A percentile compares a stretch with the other conserved stretches of the same genome.
phyloP scores from a whole-genome alignment of 1,284 basidiomycete genomes.

The Ustilago crameri region DNA sequence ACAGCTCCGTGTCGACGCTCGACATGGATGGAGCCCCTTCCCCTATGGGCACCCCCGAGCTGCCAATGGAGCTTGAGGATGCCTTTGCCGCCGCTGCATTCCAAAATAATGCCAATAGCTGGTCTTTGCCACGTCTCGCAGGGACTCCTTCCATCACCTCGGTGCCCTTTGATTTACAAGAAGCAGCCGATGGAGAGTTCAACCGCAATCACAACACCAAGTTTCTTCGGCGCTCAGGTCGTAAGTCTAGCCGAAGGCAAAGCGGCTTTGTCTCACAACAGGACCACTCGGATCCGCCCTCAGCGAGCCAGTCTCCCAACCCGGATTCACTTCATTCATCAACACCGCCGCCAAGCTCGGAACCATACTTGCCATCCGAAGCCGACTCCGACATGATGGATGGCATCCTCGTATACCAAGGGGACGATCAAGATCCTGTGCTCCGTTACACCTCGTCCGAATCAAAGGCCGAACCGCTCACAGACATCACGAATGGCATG shows the following conservation, averaged over 20 bases:
- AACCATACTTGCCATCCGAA: constrained; percentile 29
- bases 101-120: constrained; percentile 3
- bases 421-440: neutral
- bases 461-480: constrained; percentile 4
- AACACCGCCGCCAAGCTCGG: constrained; percentile 18
- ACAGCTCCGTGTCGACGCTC: constrained; percentile 5
- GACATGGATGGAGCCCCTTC: constrained; percentile 36
- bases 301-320: neutral
- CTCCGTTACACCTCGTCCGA: constrained; percentile 1
- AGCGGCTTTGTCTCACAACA: constrained; percentile 32
- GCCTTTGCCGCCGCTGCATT: constrained; percentile 23
- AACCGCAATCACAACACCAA: constrained; percentile 3
- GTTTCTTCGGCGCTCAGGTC: constrained; percentile 25
- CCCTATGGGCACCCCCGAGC: constrained; percentile 43
- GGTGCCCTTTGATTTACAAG: neutral
- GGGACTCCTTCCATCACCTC: neutral
- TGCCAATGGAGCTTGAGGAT: constrained; percentile 30
- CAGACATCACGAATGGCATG: constrained; percentile 27
- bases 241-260: constrained; percentile 42
- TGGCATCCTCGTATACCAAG: constrained; percentile 21
- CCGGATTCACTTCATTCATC: neutral
- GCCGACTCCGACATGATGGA: constrained; percentile 40
- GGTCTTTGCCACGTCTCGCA: constrained; percentile 5
- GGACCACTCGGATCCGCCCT: constrained; percentile 1
- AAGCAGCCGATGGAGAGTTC: neutral